Percentiles rank a stretch among this genome's conserved stretches.
Conservation (phyloP, 2,329 filamentous ascomycete species). For the Penicillium aurantiogriseum region DNA sequence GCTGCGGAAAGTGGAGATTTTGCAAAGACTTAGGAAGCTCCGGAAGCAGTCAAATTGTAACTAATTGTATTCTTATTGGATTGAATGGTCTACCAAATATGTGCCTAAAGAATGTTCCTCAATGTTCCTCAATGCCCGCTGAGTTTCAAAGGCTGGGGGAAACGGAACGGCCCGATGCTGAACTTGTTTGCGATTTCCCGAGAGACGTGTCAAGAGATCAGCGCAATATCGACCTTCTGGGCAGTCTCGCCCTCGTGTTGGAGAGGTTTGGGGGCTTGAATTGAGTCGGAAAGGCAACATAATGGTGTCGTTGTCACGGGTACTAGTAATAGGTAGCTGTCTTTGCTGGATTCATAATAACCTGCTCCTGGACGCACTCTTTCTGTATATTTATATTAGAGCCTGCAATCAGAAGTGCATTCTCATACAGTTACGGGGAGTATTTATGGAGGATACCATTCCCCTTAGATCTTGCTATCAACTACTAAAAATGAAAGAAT, state of each 20-base stretch:
- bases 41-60: slow-evolving; percentile 24
- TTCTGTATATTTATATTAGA: not conserved
- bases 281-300: too few species aligned
- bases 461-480: not conserved
- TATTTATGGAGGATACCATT: not conserved
- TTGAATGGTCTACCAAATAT: not conserved
- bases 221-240: too few species aligned
- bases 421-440: too few species aligned
- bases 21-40: slow-evolving; percentile 35
- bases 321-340: not conserved
- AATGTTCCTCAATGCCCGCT: too few species aligned
- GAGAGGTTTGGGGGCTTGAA: too few species aligned
- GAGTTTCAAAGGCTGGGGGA: too few species aligned
- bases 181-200: too few species aligned
- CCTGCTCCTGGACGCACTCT: not conserved
- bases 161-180: too few species aligned
- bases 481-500: not conserved
- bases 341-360: not conserved
- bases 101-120: too few species aligned
- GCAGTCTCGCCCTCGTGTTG: too few species aligned
- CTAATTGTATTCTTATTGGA: not conserved
- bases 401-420: not conserved
- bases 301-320: too few species aligned
- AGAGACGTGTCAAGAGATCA: too few species aligned
- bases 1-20: slow-evolving; percentile 35